phyloP scores from a whole-genome alignment of 2,329 filamentous ascomycete species.

The Ophiostoma perfectum region DNA sequence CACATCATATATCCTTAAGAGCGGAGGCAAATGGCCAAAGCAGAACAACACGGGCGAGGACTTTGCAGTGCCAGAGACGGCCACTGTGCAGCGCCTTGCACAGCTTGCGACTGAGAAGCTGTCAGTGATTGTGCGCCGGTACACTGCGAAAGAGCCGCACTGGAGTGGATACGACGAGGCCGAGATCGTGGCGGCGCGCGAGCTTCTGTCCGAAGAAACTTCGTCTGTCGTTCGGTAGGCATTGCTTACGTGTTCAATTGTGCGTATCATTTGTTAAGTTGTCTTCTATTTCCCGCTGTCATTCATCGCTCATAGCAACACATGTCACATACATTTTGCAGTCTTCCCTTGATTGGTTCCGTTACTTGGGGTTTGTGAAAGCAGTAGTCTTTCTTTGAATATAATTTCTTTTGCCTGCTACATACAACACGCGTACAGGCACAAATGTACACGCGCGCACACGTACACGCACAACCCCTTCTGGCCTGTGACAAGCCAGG shows the following conservation, averaged over 20 bases:
- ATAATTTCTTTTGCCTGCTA: not conserved
- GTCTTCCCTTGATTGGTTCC: not conserved
- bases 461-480: not conserved
- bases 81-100: conserved; percentile 62
- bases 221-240: conserved; percentile 41
- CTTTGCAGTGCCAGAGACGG: conserved; percentile 50
- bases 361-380: not conserved
- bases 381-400: not conserved
- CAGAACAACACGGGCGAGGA: conserved; percentile 34
- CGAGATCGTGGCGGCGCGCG: conserved; percentile 66
- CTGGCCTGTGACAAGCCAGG: not conserved
- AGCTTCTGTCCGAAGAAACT: conserved; percentile 55
- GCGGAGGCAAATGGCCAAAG: conserved; percentile 41
- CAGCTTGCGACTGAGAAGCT: conserved; percentile 69
- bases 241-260: not conserved
- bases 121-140: conserved; percentile 66
- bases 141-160: conserved; percentile 53
- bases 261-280: not conserved
- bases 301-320: not conserved
- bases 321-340: not conserved
- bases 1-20: conserved; percentile 46
- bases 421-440: not conserved
- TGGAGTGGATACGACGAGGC: conserved; percentile 69
- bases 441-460: not conserved
- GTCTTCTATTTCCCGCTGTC: not conserved